Percentiles rank a stretch among this genome's conserved stretches.
Evolutionary conservation across 2,329 filamentous ascomycete species (phyloP).

Genomic region (Colletotrichum sp.): DNA sequence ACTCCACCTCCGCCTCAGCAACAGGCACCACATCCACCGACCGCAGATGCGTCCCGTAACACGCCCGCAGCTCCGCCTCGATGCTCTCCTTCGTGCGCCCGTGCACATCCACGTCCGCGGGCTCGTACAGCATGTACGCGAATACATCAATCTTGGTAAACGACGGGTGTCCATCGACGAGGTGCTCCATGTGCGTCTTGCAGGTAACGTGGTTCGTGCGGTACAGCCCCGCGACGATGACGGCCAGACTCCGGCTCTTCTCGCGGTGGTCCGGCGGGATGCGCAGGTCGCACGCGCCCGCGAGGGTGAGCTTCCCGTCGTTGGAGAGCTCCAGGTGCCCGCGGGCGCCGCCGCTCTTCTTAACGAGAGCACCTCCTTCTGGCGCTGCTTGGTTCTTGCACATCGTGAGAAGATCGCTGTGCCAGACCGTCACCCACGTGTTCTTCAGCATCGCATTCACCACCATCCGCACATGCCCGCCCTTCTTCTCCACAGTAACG

Average conservation of each 20-base stretch:
- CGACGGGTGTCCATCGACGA: not conserved
- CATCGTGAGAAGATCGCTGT: conserved; percentile 15
- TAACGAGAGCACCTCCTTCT: not conserved
- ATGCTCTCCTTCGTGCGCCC: not conserved
- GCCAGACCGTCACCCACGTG: conserved; percentile 16
- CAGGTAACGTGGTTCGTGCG: conserved; percentile 5
- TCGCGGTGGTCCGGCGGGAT: conserved; percentile 5
- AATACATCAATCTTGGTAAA: conserved; percentile 20
- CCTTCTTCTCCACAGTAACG: not conserved
- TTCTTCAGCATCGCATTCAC: conserved; percentile 8
- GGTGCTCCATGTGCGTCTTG: conserved; percentile 9
- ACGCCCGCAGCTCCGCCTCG: conserved; percentile 7
- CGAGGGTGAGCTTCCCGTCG: conserved; percentile 6
- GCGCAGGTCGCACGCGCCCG: conserved; percentile 18
- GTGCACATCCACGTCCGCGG: not conserved
- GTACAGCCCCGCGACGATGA: conserved; percentile 20
- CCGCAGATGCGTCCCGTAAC: conserved; percentile 14
- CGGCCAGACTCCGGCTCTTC: conserved; percentile 14
- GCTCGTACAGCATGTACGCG: conserved; percentile 14
- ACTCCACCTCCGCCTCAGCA: not conserved
- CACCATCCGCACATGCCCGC: not conserved
- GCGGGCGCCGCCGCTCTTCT: not conserved
- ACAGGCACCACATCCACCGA: not conserved
- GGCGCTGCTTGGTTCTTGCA: not conserved
- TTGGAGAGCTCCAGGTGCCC: conserved; percentile 17